Conservation (phyloP, 352 stramenopile genomes). For the Globisporangium spinosum region DNA sequence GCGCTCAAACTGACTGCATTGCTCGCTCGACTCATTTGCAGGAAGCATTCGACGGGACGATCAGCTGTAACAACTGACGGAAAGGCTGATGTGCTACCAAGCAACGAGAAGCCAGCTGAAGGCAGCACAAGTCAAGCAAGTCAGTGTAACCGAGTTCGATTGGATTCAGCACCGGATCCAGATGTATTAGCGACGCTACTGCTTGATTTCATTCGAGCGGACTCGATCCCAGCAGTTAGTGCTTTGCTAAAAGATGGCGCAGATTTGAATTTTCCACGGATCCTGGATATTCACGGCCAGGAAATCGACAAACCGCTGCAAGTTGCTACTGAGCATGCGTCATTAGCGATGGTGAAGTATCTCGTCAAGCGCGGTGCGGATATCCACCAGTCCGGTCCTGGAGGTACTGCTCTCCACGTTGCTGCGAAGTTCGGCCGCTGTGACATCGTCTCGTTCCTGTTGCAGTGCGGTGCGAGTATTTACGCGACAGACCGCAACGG, state of each 20-base stretch:
- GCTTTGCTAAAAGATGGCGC: conserved; percentile 73
- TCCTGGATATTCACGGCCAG: conserved; percentile 39
- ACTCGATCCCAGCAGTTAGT: conserved; percentile 70
- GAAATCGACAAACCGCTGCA: conserved; percentile 71
- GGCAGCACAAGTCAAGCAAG: background rate
- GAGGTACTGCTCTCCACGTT: conserved; percentile 65
- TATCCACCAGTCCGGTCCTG: conserved; percentile 46
- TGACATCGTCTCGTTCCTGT: conserved; percentile 66
- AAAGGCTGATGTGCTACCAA: background rate
- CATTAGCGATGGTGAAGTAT: conserved; percentile 70
- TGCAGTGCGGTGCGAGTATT: conserved; percentile 71
- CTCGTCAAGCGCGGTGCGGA: conserved; percentile 76
- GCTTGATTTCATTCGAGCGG: conserved; percentile 67
- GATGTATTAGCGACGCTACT: conserved; percentile 58
- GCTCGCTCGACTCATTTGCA: conserved; percentile 52
- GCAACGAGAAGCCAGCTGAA: background rate
- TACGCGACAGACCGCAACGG: conserved; percentile 46
- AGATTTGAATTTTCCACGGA: conserved; percentile 57
- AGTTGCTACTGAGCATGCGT: conserved; percentile 53
- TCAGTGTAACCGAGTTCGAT: conserved; percentile 27
- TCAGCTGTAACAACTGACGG: background rate
- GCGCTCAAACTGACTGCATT: conserved; percentile 53
- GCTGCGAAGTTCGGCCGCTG: conserved; percentile 58
- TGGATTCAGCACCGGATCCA: conserved; percentile 56
- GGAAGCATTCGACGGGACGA: conserved; percentile 25